Conservation (phyloP, 768 basidiomycete genomes). For the Holtermannia corniformis region DNA sequence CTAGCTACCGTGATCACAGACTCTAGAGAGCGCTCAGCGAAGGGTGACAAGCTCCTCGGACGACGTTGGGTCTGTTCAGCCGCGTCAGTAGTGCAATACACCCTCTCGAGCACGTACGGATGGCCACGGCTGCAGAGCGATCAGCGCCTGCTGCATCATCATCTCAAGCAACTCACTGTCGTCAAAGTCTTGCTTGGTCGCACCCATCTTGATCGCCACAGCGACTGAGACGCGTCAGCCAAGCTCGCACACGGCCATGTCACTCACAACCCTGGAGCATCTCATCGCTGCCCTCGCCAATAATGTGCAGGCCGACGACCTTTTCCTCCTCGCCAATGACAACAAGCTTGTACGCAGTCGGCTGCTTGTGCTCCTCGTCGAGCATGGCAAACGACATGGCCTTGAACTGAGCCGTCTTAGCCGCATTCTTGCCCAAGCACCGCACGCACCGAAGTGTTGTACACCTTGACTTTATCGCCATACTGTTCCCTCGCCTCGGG, state of each 20-base stretch:
- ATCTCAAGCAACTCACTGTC: constrained; percentile 34
- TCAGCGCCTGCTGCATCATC: too few relatives aligned
- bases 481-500: constrained; percentile 78
- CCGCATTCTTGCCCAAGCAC: neutral
- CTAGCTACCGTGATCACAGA: too few relatives aligned
- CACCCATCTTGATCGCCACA: constrained; percentile 95
- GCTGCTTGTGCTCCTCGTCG: constrained; percentile 81
- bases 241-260: neutral
- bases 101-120: neutral
- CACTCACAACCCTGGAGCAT: constrained; percentile 75
- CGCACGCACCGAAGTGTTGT: constrained; percentile 49
- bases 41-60: constrained; percentile 42
- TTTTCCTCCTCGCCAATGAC: constrained; percentile 80
- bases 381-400: constrained; percentile 89
- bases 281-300: constrained; percentile 88
- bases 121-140: constrained; percentile 40
- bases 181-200: constrained; percentile 41
- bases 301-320: constrained; percentile 90
- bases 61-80: constrained; percentile 37
- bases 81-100: constrained; percentile 3
- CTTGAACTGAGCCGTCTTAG: constrained; percentile 49
- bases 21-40: too few relatives aligned
- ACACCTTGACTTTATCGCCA: constrained; percentile 82
- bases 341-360: constrained; percentile 86
- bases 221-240: constrained; percentile 42